Evolutionary conservation across 2,329 filamentous ascomycete genomes (phyloP).

Genomic region (Zelopaecilomyces penicillatus): DNA sequence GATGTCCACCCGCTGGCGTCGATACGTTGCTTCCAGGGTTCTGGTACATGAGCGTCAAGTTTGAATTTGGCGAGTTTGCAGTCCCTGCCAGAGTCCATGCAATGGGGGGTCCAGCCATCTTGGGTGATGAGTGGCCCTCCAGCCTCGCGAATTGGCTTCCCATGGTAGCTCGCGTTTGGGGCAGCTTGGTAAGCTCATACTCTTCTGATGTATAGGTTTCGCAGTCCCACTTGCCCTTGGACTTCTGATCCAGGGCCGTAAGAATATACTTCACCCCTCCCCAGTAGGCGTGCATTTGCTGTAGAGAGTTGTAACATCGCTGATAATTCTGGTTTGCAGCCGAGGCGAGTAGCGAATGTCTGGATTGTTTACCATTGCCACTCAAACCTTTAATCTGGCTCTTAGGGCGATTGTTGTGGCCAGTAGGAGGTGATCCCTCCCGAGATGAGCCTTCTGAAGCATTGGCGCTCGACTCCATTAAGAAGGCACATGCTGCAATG

Average conservation of each 20-base stretch:
- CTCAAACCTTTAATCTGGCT: constrained; percentile 8
- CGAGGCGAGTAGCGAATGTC: constrained; percentile 69
- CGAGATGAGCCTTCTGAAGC: constrained; percentile 53
- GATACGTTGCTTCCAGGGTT: constrained; percentile 24
- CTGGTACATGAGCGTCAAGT: constrained; percentile 72
- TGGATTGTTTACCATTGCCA: constrained; percentile 33
- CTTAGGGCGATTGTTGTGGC: constrained; percentile 6
- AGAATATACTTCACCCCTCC: constrained; percentile 80
- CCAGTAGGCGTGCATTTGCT: constrained; percentile 78
- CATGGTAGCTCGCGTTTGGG: constrained; percentile 27
- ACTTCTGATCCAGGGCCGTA: constrained; percentile 77
- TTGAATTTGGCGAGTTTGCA: constrained; percentile 77
- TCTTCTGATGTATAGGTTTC: constrained; percentile 63
- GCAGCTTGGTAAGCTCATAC: constrained; percentile 60
- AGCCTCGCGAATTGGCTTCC: constrained; percentile 35
- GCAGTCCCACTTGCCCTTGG: constrained; percentile 76
- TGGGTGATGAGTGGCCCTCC: constrained; percentile 41
- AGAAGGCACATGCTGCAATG: constrained; percentile 80
- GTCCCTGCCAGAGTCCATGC: constrained; percentile 85
- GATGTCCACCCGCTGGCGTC: neutral
- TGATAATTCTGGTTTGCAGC: constrained; percentile 84
- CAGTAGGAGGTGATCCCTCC: constrained; percentile 41
- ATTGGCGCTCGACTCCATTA: constrained; percentile 71
- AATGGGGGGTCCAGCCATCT: constrained; percentile 43
- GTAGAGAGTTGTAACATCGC: constrained; percentile 73